Evolutionary conservation across 805 yeast genomes (phyloP), one percentile per base, ranked within the genome.

Genomic region (Komagataella phaffii): DNA sequence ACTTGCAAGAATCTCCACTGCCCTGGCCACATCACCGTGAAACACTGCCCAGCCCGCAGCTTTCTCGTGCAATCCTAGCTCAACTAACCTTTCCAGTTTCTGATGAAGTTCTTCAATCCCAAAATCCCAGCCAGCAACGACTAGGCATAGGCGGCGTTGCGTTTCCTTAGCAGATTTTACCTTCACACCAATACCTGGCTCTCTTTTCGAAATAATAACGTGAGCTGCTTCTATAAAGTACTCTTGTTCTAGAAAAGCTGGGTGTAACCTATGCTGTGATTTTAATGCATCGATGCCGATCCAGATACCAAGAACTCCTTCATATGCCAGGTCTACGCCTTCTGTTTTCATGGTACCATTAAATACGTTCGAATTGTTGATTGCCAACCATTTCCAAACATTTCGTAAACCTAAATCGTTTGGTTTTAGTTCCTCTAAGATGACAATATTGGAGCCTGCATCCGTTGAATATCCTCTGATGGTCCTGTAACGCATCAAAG

Each of bases 31-130:
- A 63, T 89, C 87, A 6, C 96, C 96, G 62, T 88, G 91, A 64
- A 91, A 91, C 0, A 89, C 90, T 0, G 97, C 97, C 95, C 96
- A 88, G 0, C 95, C 98, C 1, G 97, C 99, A 0, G 99, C 98
- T 61, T 91, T 83, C 55, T 89, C 96, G 55, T 76, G 77, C 53
- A 78, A 76, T 0, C 85, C 89, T 14, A 69, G 64, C 0, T 68
- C 64, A 19, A 83, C 78, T 45, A 91, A 71, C 45, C 72, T 70
- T 19, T 68, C 66, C 45, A 86, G 74, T 55, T 83, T 81, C 45
- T 76, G 80, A 56, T 89, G 95, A 55, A 88, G 74, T 61, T 88
- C 95, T 23, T 77, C 69, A 17, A 78, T 76, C 1, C 88, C 81
- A 58, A 87, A 81, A 59, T 87, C 88, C 95, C 96, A 90, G 1